Percentiles rank a stretch among this genome's conserved stretches.
Evolutionary conservation across 352 stramenopile species (phyloP).

Genomic region (Pythium graminicola): DNA sequence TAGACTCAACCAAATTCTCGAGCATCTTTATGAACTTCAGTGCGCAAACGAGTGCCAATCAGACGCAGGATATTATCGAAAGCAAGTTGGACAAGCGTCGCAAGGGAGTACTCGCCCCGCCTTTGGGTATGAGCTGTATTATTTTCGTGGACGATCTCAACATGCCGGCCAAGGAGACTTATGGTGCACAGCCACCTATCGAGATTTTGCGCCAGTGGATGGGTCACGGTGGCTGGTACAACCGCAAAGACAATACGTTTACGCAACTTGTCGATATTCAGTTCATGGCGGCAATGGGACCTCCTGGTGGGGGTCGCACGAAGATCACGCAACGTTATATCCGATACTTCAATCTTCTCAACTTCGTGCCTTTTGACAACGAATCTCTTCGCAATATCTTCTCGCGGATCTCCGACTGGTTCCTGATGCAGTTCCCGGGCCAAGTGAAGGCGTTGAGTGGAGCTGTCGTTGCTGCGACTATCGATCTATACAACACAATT

Average conservation of each 20-base stretch:
- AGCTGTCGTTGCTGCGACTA: constrained; percentile 81
- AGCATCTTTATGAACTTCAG: constrained; percentile 81
- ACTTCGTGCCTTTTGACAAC: constrained; percentile 78
- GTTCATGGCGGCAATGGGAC: constrained; percentile 76
- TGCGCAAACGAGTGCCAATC: constrained; percentile 83
- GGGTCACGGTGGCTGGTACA: constrained; percentile 95
- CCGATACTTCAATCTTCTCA: constrained; percentile 89
- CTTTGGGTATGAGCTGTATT: constrained; percentile 80
- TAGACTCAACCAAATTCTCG: constrained; percentile 87
- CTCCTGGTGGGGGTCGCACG: constrained; percentile 79
- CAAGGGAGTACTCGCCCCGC: constrained; percentile 90
- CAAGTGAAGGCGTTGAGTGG: constrained; percentile 61
- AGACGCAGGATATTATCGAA: constrained; percentile 91
- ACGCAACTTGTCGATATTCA: constrained; percentile 87
- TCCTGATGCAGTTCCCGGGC: constrained; percentile 68
- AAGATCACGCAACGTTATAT: constrained; percentile 82
- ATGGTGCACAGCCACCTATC: constrained; percentile 91
- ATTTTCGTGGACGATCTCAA: constrained; percentile 97
- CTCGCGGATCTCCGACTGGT: constrained; percentile 83
- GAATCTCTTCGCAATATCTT: constrained; percentile 88
- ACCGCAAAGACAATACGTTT: constrained; percentile 91
- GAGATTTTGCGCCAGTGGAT: constrained; percentile 93
- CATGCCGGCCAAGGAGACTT: constrained; percentile 90
- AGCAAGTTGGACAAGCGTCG: constrained; percentile 94
- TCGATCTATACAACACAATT: constrained; percentile 85